Base-by-base conservation (phyloP, 1,284 basidiomycete genomes). In the Heterobasidion irregulare region DNA sequence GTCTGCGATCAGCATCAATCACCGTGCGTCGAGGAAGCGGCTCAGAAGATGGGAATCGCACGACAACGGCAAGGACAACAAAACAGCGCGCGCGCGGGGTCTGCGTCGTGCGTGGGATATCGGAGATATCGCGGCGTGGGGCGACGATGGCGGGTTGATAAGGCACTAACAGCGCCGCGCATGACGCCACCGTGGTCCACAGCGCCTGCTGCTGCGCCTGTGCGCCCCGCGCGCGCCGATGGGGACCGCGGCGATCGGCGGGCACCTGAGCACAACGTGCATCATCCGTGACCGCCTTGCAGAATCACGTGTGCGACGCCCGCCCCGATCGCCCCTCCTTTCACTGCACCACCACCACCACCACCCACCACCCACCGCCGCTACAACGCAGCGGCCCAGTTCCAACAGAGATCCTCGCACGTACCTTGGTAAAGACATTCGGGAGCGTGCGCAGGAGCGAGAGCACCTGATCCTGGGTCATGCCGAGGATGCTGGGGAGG, bases 381-480 rank as follows among this genome's bases (percentile, higher is more conserved):
- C n/a, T 36, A 44, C 51, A 41, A 57, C 45, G 51, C 26, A 41
- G 38, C 38, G 3, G 38, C 26, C 2, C 2, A 26, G 26, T 26
- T 26, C 2, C 26, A 26, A 53, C 41, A 44, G 43, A 43, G 52
- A 53, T 56, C 58, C 48, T 61, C 35, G 59, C 54, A 63, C 68
- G 66, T 63, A 80, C 75, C 46, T 47, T 53, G 56, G 63, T 69
- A 60, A 78, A 74, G 34, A 75, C 68, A 47, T 69, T 66, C 12
- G 80, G 77, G 26, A 82, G 64, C 53, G 73, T 72, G 56, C 76
- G 75, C 34, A 83, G 68, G 15, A 83, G 64, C 50, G 68, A 72
- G 66, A 82, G 72, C 53, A 83, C 72, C 65, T 81, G 79, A 53
- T 69, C 71, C 41, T 74, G 71, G 64, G 77, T 75, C 19, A 82